Evolutionary conservation across 345 rosid genomes (phyloP).

Genomic region (Leavenworthia alabamica): DNA sequence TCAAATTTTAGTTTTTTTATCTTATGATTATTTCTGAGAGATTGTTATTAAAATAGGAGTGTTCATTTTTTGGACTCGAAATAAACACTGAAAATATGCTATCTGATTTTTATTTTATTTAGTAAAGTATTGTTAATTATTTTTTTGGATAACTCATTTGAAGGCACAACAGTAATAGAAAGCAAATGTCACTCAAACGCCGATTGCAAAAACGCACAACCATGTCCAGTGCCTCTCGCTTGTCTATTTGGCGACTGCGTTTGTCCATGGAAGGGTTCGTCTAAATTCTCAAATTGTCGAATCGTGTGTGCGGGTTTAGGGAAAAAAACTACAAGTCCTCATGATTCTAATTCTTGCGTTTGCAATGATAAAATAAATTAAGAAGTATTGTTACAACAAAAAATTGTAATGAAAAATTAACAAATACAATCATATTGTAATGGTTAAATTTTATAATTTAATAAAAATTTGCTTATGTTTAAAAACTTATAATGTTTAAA

Average conservation of each 20-base stretch:
- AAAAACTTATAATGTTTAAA: neutral
- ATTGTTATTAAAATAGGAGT: too few species aligned
- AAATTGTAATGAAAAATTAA: neutral
- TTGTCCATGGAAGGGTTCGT: conserved; percentile 3
- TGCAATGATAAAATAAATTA: neutral
- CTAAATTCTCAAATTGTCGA: neutral
- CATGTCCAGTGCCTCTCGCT: conserved; percentile 13
- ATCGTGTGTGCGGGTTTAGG: neutral
- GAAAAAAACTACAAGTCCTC: neutral
- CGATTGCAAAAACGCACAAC: neutral
- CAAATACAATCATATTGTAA: neutral
- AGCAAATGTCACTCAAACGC: neutral
- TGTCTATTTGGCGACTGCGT: conserved; percentile 12
- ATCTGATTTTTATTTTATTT: too few species aligned
- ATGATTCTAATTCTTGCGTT: neutral
- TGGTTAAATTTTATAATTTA: neutral
- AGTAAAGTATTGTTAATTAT: neutral
- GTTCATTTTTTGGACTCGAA: too few species aligned
- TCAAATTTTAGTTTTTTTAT: too few species aligned
- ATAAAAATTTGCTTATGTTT: too few species aligned
- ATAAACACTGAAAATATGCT: too few species aligned
- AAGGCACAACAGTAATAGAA: neutral
- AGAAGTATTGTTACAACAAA: neutral
- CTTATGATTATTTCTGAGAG: neutral
- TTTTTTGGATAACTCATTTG: neutral